A percentile compares a stretch with the other conserved stretches of the same genome.
phyloP scores from a whole-genome alignment of 2,329 filamentous ascomycete species.

The Sclerotinia nivalis region DNA sequence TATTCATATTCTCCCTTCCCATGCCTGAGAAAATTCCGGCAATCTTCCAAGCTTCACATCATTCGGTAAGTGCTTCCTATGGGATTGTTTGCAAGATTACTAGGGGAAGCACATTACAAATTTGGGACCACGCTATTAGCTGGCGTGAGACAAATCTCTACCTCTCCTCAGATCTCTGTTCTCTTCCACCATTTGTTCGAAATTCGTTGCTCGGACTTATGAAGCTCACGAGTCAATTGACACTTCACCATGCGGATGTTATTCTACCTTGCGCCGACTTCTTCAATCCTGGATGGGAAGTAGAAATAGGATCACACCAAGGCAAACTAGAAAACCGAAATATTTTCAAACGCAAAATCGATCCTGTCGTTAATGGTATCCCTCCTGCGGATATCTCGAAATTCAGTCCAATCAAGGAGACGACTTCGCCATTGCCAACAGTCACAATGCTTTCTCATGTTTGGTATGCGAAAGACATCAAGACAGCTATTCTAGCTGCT shows the following conservation, averaged over 20 bases:
- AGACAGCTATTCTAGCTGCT: constrained; percentile 62
- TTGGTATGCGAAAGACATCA: constrained; percentile 59
- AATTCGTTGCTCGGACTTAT: constrained; percentile 37
- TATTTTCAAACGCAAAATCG: constrained; percentile 59
- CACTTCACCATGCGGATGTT: constrained; percentile 56
- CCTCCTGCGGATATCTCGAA: constrained; percentile 53
- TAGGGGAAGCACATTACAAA: constrained; percentile 58
- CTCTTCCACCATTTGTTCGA: constrained; percentile 35
- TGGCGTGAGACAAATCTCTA: constrained; percentile 51
- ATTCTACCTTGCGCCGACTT: constrained; percentile 59
- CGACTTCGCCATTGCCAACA: constrained; percentile 59
- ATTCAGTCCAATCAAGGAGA: constrained; percentile 60
- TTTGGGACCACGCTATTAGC: constrained; percentile 64
- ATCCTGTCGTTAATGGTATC: constrained; percentile 66
- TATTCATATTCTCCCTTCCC: constrained; percentile 51
- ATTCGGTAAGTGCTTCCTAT: constrained; percentile 61
- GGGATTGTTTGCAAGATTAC: constrained; percentile 63
- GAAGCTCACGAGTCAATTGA: constrained; percentile 30
- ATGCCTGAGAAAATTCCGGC: constrained; percentile 48
- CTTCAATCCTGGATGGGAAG: constrained; percentile 65
- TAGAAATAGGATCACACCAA: constrained; percentile 60
- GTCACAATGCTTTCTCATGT: constrained; percentile 66
- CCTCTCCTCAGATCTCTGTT: constrained; percentile 38
- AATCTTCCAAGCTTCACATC: constrained; percentile 65
- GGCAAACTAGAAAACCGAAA: constrained; percentile 58